Conservation (phyloP, 2,329 filamentous ascomycete genomes). For the Bimuria novae-zelandiae region DNA sequence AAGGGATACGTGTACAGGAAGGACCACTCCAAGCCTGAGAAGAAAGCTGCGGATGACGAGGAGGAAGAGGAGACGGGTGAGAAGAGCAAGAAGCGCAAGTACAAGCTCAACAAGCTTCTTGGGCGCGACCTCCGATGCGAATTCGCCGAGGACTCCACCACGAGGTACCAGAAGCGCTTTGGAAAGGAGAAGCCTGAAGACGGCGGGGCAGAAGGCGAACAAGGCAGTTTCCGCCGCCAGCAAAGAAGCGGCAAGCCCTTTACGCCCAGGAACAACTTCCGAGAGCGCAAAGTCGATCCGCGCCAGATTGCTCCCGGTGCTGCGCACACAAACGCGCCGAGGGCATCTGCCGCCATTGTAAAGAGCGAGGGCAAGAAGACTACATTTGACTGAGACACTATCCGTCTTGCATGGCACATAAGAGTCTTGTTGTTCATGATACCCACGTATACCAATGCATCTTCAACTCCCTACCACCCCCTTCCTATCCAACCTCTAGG, state of each 20-base stretch:
- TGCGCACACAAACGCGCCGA: slow-evolving; percentile 55
- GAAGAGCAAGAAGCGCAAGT: slow-evolving; percentile 58
- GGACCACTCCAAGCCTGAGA: slow-evolving; percentile 52
- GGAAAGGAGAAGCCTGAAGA: slow-evolving; percentile 66
- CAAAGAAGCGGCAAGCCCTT: slow-evolving; percentile 29
- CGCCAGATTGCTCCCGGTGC: slow-evolving; percentile 51
- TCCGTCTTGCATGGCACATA: neutral
- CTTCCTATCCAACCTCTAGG: neutral
- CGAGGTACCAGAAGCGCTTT: slow-evolving; percentile 91
- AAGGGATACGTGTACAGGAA: slow-evolving; percentile 78
- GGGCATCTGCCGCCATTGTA: slow-evolving; percentile 79
- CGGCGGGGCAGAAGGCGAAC: slow-evolving; percentile 23
- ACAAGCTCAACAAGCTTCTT: slow-evolving; percentile 84
- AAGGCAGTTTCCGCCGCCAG: slow-evolving; percentile 39
- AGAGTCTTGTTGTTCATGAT: neutral
- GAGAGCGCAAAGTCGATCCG: slow-evolving; percentile 48
- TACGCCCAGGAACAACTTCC: slow-evolving; percentile 17
- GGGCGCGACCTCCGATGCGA: slow-evolving; percentile 85
- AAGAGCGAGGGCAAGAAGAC: slow-evolving; percentile 79
- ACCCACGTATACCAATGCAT: slow-evolving; percentile 5
- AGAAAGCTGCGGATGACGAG: slow-evolving; percentile 59
- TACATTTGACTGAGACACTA: slow-evolving; percentile 65
- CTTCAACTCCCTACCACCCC: neutral
- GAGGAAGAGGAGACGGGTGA: slow-evolving; percentile 50
- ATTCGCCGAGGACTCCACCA: slow-evolving; percentile 88